A percentile compares a stretch with the other conserved stretches of the same genome.
phyloP scores from a whole-genome alignment of 768 basidiomycete species.

The Megacollybia marginata region DNA sequence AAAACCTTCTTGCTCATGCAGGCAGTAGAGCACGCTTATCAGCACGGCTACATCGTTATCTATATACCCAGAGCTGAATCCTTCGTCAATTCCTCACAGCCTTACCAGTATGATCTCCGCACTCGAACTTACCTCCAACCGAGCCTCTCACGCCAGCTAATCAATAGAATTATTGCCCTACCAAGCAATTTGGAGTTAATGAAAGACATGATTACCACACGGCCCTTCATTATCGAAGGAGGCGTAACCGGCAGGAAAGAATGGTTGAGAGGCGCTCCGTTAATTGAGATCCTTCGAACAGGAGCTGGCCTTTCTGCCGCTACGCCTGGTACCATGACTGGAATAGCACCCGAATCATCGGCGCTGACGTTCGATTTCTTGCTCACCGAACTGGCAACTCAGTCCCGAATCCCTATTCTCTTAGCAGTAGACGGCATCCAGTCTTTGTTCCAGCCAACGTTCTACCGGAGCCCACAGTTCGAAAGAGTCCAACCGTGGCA shows the following conservation, averaged over 20 bases:
- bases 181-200: neutral
- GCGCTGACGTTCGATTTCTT: slow-evolving; percentile 17
- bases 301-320: neutral
- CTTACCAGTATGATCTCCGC: slow-evolving; percentile 66
- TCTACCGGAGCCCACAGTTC: slow-evolving; percentile 72
- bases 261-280: no score
- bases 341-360: neutral
- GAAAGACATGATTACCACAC: neutral
- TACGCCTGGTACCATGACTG: neutral
- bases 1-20: slow-evolving; percentile 80
- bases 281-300: neutral
- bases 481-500: slow-evolving; percentile 65
- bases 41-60: slow-evolving; percentile 73
- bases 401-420: slow-evolving; percentile 72
- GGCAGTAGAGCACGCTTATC: slow-evolving; percentile 57
- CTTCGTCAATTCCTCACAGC: slow-evolving; percentile 67
- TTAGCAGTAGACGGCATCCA: slow-evolving; percentile 88
- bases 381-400: slow-evolving; percentile 53
- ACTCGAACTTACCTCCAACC: slow-evolving; percentile 77
- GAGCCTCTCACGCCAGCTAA: slow-evolving; percentile 53
- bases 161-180: slow-evolving; percentile 14
- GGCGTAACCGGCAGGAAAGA: neutral
- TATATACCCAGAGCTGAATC: slow-evolving; percentile 72
- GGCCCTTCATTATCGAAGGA: neutral
- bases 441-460: slow-evolving; percentile 53